Evolutionary conservation across 2,329 filamentous ascomycete species (phyloP), one percentile per base, ranked within the genome.

Genomic region (Lasiodiplodia hormozganensis): DNA sequence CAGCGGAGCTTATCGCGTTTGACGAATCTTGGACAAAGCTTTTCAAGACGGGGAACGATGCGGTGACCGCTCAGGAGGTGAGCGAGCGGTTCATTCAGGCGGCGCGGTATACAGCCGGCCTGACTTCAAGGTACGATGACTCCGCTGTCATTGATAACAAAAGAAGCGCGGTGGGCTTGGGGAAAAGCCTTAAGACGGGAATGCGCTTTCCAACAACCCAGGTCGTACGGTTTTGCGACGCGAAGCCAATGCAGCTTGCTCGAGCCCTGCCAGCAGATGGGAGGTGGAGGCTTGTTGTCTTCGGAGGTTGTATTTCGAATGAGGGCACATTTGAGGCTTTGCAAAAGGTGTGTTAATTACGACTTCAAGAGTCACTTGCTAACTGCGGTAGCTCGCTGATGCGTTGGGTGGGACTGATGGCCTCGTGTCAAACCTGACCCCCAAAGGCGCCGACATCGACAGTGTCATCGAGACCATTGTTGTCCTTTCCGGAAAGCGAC

Each of bases 171-270:
- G 72, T 81, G 54, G 78, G 72, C 18, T 72, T 78, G 53, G 84
- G 28, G 2, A 78, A 53, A 54, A 80, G 76, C 58, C 72, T 81
- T 11, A 72, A 73, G 1, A 82, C 85, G 2, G 84, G 84, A 0
- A 85, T 85, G 82, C 74, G 84, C 34, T 78, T 85, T 47, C 84
- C 83, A 0, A 89, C 82, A 68, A 83, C 86, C 0, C 87, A 87
- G 72, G 86, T 90, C 0, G 84, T 90, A 21, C 80, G 88, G 5
- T 85, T 86, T 68, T 86, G 85, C 54, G 88, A 91, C 72, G 88
- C 87, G 1, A 85, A 84, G 69, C 82, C 85, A 0, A 77, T 89
- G 77, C 87, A 86, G 69, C 73, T 87, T 25, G 79, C 82, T 67
- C 77, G 77, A 62, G 81, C 84, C 0, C 70, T 90, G 49, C 82